Conservation (phyloP, 176 grass and related monocot genomes). For the Zoysia pacifica region DNA sequence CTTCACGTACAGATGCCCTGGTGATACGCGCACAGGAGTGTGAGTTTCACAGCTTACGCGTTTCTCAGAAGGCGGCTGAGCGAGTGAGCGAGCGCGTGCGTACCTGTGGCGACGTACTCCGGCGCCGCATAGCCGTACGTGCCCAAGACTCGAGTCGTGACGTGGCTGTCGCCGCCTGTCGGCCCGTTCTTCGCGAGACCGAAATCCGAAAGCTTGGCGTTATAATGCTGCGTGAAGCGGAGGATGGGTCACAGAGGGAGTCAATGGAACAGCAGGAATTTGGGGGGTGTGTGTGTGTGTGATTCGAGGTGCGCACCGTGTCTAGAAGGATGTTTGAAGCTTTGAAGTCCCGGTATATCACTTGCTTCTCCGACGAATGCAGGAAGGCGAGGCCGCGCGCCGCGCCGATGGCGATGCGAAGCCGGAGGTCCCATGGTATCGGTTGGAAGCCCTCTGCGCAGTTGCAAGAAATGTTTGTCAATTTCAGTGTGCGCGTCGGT, state of each 20-base stretch:
- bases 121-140: conserved; percentile 88
- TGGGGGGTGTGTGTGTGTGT: too few relatives aligned
- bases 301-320: conserved; percentile 36
- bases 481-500: neutral
- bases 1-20: conserved; percentile 78
- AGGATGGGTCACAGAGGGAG: neutral
- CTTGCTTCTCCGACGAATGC: conserved; percentile 66
- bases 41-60: too few relatives aligned
- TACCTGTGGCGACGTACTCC: conserved; percentile 68
- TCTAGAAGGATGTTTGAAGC: conserved; percentile 76
- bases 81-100: neutral
- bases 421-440: conserved; percentile 49
- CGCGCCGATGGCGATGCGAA: conserved; percentile 56
- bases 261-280: neutral
- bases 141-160: conserved; percentile 83
- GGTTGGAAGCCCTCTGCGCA: conserved; percentile 54
- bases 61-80: too few relatives aligned
- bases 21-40: too few relatives aligned
- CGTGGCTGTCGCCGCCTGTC: conserved; percentile 57
- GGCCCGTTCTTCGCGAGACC: conserved; percentile 59
- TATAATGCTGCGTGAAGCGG: neutral
- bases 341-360: conserved; percentile 81
- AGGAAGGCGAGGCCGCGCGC: conserved; percentile 70
- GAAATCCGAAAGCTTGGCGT: conserved; percentile 30
- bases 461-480: neutral